Evolutionary conservation across 2,329 filamentous ascomycete species (phyloP).

Genomic region (Sclerotinia spermophila): DNA sequence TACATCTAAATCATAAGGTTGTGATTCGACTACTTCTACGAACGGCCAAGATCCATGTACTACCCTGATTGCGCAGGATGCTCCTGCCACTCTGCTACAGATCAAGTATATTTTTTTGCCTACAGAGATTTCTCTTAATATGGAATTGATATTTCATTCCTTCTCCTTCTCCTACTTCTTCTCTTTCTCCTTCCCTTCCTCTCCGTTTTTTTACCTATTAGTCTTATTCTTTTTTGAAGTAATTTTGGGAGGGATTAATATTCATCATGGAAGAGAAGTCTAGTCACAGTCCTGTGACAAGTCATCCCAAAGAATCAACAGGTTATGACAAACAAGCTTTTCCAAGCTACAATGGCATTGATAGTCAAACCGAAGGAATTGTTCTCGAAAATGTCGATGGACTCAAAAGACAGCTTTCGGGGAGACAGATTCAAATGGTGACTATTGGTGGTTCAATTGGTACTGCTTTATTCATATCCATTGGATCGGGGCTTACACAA

Average conservation of each 20-base stretch:
- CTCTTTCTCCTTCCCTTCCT: too few species aligned
- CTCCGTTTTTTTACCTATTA: not conserved
- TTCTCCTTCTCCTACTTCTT: not conserved
- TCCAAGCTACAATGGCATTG: not conserved
- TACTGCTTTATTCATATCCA: slow-evolving; percentile 47
- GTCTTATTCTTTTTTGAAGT: not conserved
- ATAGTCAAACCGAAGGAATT: slow-evolving; percentile 11
- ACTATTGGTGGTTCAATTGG: slow-evolving; percentile 48
- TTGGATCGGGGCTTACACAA: slow-evolving; percentile 40
- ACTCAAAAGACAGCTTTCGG: slow-evolving; percentile 40
- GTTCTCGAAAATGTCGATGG: slow-evolving; percentile 27
- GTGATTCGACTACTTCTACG: slow-evolving; percentile 1
- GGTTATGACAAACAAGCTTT: slow-evolving; percentile 19
- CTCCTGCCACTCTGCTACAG: not conserved
- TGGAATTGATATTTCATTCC: not conserved
- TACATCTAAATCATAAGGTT: not conserved
- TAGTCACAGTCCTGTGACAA: slow-evolving; percentile 7
- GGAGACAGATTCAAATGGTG: slow-evolving; percentile 48
- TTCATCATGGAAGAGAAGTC: slow-evolving; percentile 22
- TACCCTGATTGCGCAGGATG: not conserved
- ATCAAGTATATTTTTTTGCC: not conserved
- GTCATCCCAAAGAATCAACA: slow-evolving; percentile 9
- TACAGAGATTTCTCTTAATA: not conserved
- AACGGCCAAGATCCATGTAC: not conserved
- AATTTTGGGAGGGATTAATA: not conserved